phyloP scores from a whole-genome alignment of 805 yeast genomes.

The Candida anglica region DNA sequence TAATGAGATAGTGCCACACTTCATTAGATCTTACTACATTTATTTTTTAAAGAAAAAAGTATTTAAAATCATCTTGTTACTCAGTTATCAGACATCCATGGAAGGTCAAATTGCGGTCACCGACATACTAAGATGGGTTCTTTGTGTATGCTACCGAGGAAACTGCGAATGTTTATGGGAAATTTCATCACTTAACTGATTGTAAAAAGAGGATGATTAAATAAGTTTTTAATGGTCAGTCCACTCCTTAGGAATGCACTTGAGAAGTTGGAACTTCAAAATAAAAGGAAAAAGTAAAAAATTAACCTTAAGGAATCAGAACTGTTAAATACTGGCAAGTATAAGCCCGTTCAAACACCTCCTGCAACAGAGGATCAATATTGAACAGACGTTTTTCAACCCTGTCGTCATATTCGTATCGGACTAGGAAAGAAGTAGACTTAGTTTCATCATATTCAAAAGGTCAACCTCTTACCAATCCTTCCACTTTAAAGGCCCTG shows the following conservation, averaged over 20 bases:
- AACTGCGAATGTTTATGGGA: constrained; percentile 88
- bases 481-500: background rate
- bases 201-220: constrained; percentile 21
- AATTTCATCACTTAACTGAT: constrained; percentile 61
- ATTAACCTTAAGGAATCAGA: constrained; percentile 45
- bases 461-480: background rate
- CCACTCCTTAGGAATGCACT: constrained; percentile 4
- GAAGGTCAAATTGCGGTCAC: constrained; percentile 88
- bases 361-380: constrained; percentile 35
- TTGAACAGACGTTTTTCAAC: constrained; percentile 49
- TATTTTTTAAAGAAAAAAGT: too few relatives aligned
- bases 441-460: constrained; percentile 43
- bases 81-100: constrained; percentile 84
- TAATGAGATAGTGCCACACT: too few relatives aligned
- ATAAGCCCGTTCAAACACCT: constrained; percentile 53
- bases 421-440: constrained; percentile 89
- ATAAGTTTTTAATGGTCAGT: constrained; percentile 10
- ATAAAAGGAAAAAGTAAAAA: background rate
- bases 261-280: constrained; percentile 1
- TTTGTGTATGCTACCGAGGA: constrained; percentile 88
- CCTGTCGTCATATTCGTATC: constrained; percentile 93
- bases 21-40: too few relatives aligned
- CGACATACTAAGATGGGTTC: constrained; percentile 81
- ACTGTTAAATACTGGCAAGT: constrained; percentile 82
- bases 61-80: too few relatives aligned